Conservation (phyloP, 2,329 filamentous ascomycete genomes). For the Phialemoniopsis sp. region DNA sequence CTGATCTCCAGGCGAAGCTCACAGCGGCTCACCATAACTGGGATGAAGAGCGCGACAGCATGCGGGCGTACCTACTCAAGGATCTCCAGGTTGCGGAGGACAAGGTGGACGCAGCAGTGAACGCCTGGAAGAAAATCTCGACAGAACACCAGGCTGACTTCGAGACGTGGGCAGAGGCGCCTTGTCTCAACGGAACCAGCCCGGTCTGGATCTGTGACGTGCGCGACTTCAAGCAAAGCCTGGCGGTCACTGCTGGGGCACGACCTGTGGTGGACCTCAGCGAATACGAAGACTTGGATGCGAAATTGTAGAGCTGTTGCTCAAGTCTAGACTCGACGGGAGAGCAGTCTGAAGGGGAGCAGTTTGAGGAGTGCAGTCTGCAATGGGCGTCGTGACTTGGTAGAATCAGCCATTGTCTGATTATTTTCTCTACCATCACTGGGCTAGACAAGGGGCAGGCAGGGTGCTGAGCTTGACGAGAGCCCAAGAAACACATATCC, state of each 20-base stretch:
- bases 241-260: constrained; percentile 70
- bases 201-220: constrained; percentile 72
- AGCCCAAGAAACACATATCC: no score
- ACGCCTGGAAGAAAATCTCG: constrained; percentile 26
- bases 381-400: no score
- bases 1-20: constrained; percentile 26
- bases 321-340: neutral
- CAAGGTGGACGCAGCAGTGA: constrained; percentile 37
- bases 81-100: constrained; percentile 41
- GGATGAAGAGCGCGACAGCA: constrained; percentile 41
- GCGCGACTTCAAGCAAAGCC: constrained; percentile 70
- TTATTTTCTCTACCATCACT: no score
- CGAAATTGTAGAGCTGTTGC: constrained; percentile 61
- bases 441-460: no score
- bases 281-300: constrained; percentile 80
- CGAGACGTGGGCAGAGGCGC: constrained; percentile 23
- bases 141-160: constrained; percentile 23
- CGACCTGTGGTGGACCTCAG: constrained; percentile 69
- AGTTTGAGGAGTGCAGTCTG: no score
- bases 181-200: constrained; percentile 42
- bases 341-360: no score
- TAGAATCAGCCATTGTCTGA: no score
- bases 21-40: constrained; percentile 35
- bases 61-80: constrained; percentile 45
- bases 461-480: no score